phyloP scores from a whole-genome alignment of 768 basidiomycete species.

The Vararia minispora region DNA sequence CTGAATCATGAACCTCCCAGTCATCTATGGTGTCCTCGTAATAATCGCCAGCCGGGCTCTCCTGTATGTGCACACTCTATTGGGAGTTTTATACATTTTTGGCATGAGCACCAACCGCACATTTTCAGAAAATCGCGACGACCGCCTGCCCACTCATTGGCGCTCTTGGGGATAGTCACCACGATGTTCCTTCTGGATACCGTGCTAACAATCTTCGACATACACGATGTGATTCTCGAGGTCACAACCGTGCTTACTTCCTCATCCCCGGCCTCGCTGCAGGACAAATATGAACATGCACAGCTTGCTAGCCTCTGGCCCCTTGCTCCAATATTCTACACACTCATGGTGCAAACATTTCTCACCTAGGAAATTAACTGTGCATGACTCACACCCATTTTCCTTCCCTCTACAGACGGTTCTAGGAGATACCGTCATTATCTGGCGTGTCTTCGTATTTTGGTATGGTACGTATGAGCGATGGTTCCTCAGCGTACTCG shows the following conservation, averaged over 20 bases:
- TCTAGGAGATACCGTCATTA: conserved; percentile 16
- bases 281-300: too few species aligned
- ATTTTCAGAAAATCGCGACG: too few species aligned
- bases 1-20: conserved; percentile 3
- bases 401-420: conserved; percentile 13
- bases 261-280: conserved; percentile 4
- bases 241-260: conserved; percentile 6
- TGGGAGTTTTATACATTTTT: too few species aligned
- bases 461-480: conserved; percentile 10
- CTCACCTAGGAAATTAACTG: background rate
- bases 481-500: conserved; percentile 10
- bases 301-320: too few species aligned
- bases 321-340: conserved; percentile 7
- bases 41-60: too few species aligned
- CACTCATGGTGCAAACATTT: conserved; percentile 12
- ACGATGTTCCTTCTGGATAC: conserved; percentile 9
- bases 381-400: too few species aligned
- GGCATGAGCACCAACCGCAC: too few species aligned
- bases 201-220: conserved; percentile 14
- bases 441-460: conserved; percentile 15
- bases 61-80: too few species aligned
- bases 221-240: conserved; percentile 13
- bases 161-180: conserved; percentile 1
- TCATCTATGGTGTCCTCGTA: too few species aligned
- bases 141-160: background rate